phyloP scores from a whole-genome alignment of 345 rosid genomes.

The Psidium guajava region DNA sequence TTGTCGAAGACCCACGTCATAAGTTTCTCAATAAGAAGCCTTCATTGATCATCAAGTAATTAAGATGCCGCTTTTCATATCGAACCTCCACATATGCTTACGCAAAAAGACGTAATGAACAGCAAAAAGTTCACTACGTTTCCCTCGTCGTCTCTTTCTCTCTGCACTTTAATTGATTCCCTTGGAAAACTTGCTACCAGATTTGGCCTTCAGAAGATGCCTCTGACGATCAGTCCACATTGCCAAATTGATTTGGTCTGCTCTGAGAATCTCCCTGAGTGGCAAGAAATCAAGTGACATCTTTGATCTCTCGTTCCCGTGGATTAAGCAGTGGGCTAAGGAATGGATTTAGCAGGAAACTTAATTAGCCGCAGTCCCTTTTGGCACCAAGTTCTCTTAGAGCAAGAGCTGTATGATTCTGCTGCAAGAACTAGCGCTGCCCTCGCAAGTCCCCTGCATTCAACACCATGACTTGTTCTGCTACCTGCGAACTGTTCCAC shows the following conservation, averaged over 20 bases:
- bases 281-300: background rate
- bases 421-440: background rate
- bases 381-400: background rate
- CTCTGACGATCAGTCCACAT: background rate
- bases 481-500: slow-evolving; percentile 18
- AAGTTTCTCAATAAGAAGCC: too few relatives aligned
- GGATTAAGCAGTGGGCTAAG: background rate
- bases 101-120: too few relatives aligned
- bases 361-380: background rate
- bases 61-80: too few relatives aligned
- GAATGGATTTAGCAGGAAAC: background rate
- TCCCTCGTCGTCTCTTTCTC: background rate
- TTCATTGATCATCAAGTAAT: too few relatives aligned
- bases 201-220: background rate
- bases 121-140: too few relatives aligned
- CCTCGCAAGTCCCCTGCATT: slow-evolving; percentile 27
- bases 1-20: too few relatives aligned
- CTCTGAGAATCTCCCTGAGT: background rate
- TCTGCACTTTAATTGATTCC: background rate
- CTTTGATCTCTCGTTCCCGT: background rate
- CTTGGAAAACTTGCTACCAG: background rate
- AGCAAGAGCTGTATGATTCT: background rate
- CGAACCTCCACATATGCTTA: too few relatives aligned
- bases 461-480: slow-evolving; percentile 38
- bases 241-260: background rate